phyloP scores from a whole-genome alignment of 1,139 yeast genomes.

The Debaryomycetaceae sp. region DNA sequence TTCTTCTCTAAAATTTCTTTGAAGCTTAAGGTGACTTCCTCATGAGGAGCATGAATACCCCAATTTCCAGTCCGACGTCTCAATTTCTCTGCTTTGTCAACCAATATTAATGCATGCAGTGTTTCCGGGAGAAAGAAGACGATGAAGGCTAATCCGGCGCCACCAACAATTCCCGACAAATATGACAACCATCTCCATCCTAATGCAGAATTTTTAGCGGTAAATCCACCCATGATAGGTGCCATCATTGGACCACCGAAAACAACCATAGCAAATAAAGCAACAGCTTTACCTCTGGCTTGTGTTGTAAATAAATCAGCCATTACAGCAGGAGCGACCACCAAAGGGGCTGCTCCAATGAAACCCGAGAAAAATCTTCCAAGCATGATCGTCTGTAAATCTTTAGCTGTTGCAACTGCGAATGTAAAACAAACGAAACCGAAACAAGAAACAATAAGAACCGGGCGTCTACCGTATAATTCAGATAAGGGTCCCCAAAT shows the following conservation, averaged over 20 bases:
- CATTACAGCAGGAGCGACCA: conserved; percentile 44
- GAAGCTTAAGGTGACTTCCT: conserved; percentile 59
- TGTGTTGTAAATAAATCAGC: conserved; percentile 35
- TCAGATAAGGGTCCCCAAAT: conserved; percentile 44
- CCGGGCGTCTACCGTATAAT: conserved; percentile 34
- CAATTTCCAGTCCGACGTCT: conserved; percentile 61
- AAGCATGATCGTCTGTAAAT: conserved; percentile 38
- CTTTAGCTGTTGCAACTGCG: conserved; percentile 38
- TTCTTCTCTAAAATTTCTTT: conserved; percentile 68
- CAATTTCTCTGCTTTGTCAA: conserved; percentile 57
- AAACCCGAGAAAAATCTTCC: conserved; percentile 43
- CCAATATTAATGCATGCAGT: conserved; percentile 50
- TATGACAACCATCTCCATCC: conserved; percentile 64
- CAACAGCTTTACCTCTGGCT: conserved; percentile 35
- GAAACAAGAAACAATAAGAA: conserved; percentile 27
- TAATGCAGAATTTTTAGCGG: conserved; percentile 25
- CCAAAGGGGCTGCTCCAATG: conserved; percentile 41
- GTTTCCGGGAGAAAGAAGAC: conserved; percentile 44
- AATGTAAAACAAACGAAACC: conserved; percentile 34
- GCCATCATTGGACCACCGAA: conserved; percentile 49
- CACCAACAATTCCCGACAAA: conserved; percentile 50
- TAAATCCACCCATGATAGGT: conserved; percentile 38
- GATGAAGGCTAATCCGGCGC: conserved; percentile 25
- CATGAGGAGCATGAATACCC: conserved; percentile 86
- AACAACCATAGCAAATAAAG: conserved; percentile 31